phyloP scores from a whole-genome alignment of 768 basidiomycete genomes.

The Termitomyces sp. region DNA sequence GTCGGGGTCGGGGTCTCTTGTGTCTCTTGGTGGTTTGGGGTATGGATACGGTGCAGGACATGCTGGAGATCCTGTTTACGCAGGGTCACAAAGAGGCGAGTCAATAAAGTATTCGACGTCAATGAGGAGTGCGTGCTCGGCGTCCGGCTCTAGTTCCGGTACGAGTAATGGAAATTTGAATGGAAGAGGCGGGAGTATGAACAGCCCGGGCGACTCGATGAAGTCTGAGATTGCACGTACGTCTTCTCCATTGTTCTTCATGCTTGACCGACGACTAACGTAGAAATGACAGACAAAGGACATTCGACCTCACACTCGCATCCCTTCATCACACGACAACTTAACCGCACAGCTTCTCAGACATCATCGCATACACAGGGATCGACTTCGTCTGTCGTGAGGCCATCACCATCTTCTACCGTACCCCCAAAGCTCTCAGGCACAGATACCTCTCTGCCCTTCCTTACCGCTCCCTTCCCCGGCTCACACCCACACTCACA shows the following conservation, averaged over 20 bases:
- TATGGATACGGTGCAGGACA: slow-evolving; percentile 14
- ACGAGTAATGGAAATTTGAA: not conserved
- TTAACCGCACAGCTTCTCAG: slow-evolving; percentile 63
- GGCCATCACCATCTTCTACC: slow-evolving; percentile 3
- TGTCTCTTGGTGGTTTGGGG: not conserved
- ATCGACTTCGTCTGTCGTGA: slow-evolving; percentile 30
- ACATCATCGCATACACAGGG: slow-evolving; percentile 57
- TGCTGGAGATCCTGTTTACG: slow-evolving; percentile 2
- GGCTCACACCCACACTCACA: slow-evolving; percentile 33
- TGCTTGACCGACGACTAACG: not conserved
- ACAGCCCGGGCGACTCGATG: slow-evolving; percentile 30
- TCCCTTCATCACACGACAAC: slow-evolving; percentile 57
- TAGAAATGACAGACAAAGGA: slow-evolving; percentile 21
- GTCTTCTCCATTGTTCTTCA: slow-evolving; percentile 12
- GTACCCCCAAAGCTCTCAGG: not conserved
- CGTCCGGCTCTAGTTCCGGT: not conserved
- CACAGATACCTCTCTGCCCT: slow-evolving; percentile 19
- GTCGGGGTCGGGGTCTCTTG: not conserved
- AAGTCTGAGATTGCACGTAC: slow-evolving; percentile 41
- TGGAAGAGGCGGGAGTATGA: slow-evolving; percentile 12
- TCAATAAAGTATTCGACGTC: slow-evolving; percentile 16
- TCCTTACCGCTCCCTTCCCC: slow-evolving; percentile 50
- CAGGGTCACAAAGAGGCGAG: not conserved
- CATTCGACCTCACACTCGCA: slow-evolving; percentile 37
- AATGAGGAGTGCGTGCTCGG: not conserved